phyloP scores from a whole-genome alignment of 2,329 filamentous ascomycete species.

The Scleromitrula shiraiana region DNA sequence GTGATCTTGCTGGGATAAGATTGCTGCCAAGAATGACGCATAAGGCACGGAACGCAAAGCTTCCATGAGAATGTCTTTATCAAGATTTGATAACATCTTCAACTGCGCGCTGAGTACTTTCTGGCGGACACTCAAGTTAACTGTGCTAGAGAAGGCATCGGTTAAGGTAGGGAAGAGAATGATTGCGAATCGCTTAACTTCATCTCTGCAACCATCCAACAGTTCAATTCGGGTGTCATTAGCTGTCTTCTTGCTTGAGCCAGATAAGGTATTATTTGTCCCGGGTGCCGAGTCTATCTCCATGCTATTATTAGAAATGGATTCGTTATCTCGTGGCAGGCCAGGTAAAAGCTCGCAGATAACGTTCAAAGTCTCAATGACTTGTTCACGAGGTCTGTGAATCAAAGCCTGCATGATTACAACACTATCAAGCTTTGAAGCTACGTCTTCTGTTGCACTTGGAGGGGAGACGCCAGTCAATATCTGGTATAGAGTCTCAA shows the following conservation, averaged over 20 bases:
- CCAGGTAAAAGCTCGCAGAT: constrained; percentile 89
- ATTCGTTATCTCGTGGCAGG: constrained; percentile 49
- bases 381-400: constrained; percentile 88
- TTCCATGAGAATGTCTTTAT: constrained; percentile 74
- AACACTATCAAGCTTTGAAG: constrained; percentile 86
- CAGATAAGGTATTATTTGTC: constrained; percentile 35
- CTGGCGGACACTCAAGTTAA: constrained; percentile 88
- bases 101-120: constrained; percentile 93
- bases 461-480: constrained; percentile 92
- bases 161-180: constrained; percentile 92
- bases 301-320: constrained; percentile 38
- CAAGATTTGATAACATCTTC: constrained; percentile 96
- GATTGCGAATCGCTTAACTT: constrained; percentile 86
- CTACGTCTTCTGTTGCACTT: constrained; percentile 65
- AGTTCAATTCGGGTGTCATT: constrained; percentile 79
- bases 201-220: constrained; percentile 70
- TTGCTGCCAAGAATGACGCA: constrained; percentile 89
- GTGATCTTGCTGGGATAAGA: constrained; percentile 92
- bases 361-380: constrained; percentile 94
- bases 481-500: constrained; percentile 96
- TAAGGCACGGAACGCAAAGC: constrained; percentile 84
- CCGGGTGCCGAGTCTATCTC: constrained; percentile 34
- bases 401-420: constrained; percentile 98
- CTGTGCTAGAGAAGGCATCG: constrained; percentile 94
- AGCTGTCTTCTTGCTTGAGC: constrained; percentile 45